These are phyloP conservation scores for Litsea cubeba DNA, from an alignment of 164 flowering plant genomes.

Conservation along the genomic window DNA sequence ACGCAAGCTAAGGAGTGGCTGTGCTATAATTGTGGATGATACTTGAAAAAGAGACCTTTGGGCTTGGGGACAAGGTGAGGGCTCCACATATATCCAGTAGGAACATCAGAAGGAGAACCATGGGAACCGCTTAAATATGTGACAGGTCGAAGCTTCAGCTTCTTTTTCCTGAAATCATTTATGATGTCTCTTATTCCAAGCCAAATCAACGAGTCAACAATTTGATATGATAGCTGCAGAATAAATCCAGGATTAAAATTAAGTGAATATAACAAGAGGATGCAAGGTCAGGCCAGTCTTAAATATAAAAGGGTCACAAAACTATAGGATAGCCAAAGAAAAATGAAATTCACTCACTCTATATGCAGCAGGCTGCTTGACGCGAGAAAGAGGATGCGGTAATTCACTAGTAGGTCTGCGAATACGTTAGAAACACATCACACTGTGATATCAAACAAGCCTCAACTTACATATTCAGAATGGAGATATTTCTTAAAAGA, in stretches of 20 bases:
- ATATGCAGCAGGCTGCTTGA: constrained; percentile 87
- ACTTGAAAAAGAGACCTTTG: constrained; percentile 56
- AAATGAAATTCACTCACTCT: constrained; percentile 49
- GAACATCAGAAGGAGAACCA: constrained; percentile 72
- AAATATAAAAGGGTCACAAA: not conserved
- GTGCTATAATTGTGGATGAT: not conserved
- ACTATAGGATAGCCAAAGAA: not conserved
- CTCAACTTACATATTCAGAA: not conserved
- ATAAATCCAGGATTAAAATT: not conserved
- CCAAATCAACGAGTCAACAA: constrained; percentile 96
- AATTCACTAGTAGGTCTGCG: constrained; percentile 95
- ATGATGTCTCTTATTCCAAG: constrained; percentile 98
- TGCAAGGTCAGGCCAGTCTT: not conserved
- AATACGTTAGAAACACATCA: constrained; percentile 2
- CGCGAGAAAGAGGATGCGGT: constrained; percentile 98
- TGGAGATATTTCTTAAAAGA: not conserved
- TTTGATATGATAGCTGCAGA: constrained; percentile 93
- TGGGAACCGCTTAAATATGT: constrained; percentile 97
- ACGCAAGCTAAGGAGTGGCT: too few species aligned
- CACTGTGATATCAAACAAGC: not conserved
- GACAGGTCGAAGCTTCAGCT: constrained; percentile 87
- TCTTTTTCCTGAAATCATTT: constrained; percentile 91
- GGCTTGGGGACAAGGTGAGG: constrained; percentile 99
- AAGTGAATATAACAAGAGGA: not conserved
- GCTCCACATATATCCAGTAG: constrained; percentile 97